Evolutionary conservation across 768 basidiomycete genomes (phyloP).

Genomic region (Leccinum uliginosum): DNA sequence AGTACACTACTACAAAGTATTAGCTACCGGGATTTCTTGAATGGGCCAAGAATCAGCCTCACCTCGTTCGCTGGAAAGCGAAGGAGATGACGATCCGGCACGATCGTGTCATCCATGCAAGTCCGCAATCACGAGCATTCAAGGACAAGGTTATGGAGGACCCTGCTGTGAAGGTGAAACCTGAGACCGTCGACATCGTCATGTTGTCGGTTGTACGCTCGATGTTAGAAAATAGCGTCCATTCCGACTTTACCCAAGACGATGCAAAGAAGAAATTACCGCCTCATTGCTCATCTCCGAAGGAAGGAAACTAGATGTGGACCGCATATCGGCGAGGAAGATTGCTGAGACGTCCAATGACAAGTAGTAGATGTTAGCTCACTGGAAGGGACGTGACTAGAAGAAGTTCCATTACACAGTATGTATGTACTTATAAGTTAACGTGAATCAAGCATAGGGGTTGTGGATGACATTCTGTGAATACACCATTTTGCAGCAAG

Average conservation of each 20-base stretch:
- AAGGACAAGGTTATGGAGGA: not conserved
- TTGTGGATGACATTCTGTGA: conserved; percentile 3
- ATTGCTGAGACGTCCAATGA: not conserved
- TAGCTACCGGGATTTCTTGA: not conserved
- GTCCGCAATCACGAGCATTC: not conserved
- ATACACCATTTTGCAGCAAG: conserved; percentile 15
- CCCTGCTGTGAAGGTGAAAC: not conserved
- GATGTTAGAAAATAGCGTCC: not conserved
- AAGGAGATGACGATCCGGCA: not conserved
- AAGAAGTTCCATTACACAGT: not conserved
- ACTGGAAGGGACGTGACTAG: not conserved
- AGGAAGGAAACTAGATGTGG: conserved; percentile 1
- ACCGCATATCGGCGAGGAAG: not conserved
- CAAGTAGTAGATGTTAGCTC: not conserved
- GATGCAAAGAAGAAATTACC: not conserved
- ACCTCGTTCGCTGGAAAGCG: not conserved
- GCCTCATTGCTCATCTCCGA: not conserved
- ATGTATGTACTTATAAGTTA: conserved; percentile 12
- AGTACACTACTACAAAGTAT: not conserved
- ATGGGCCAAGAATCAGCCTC: conserved; percentile 7
- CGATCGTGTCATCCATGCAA: too few relatives aligned
- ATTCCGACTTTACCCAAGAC: not conserved
- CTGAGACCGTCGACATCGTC: conserved; percentile 2
- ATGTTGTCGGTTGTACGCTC: not conserved
- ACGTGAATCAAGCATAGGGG: conserved; percentile 2